Evolutionary conservation across 1,284 basidiomycete species (phyloP).

Genomic region (Trichosporon sp.): DNA sequence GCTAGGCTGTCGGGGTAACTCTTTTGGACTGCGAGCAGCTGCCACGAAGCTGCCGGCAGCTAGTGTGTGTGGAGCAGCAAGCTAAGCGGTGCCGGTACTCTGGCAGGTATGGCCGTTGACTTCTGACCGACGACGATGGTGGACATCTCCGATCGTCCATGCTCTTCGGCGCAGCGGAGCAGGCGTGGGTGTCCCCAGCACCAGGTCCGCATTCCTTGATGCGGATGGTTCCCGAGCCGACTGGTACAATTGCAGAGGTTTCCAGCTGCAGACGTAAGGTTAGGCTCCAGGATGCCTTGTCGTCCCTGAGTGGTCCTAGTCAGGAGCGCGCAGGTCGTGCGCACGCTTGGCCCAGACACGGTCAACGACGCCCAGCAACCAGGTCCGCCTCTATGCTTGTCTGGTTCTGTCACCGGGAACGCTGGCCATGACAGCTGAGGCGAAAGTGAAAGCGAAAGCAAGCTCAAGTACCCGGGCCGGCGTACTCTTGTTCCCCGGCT

Average conservation of each 20-base stretch:
- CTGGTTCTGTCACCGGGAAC: neutral
- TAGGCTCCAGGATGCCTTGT: neutral
- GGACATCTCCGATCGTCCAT: no score
- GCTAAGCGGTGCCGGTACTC: no score
- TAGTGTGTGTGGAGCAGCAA: no score
- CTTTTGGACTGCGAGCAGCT: neutral
- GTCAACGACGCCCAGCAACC: neutral
- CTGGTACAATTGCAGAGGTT: neutral
- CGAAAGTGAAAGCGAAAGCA: neutral
- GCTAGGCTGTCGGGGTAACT: neutral
- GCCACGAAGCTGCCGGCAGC: neutral
- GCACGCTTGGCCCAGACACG: neutral
- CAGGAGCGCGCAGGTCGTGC: neutral
- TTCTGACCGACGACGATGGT: no score
- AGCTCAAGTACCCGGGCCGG: neutral
- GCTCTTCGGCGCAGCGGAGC: neutral
- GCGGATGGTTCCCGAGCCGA: neutral
- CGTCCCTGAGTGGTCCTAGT: neutral
- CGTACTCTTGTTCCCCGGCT: neutral
- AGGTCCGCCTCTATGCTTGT: constrained; percentile 1
- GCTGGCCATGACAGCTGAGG: neutral
- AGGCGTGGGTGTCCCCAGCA: neutral
- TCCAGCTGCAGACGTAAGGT: neutral
- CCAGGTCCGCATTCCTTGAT: neutral
- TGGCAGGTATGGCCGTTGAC: neutral